Base-by-base conservation (phyloP, 2,329 filamentous ascomycete species). In the Trichoderma guizhouense region DNA sequence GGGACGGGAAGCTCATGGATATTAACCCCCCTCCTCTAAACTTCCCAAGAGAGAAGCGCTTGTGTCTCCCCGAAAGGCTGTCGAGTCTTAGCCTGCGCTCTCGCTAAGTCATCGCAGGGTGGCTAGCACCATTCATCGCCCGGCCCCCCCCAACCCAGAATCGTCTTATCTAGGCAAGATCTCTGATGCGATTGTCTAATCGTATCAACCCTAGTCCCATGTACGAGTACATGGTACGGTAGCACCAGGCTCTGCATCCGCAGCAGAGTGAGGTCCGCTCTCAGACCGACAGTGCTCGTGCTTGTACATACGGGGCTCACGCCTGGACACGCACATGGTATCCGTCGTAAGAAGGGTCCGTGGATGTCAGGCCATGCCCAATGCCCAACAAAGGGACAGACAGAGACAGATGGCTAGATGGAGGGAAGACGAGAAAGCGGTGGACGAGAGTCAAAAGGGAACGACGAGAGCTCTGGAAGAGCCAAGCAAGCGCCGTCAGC, bases 401-500 rank as follows among this genome's bases (percentile, higher is more conserved):
- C 58, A 71, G 53, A 71, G 55, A 51, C 51, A 47, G 34, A 51
- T 12, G 14, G 55, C 34, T 24, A 47, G 34, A 51, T 12, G 26
- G 47, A 55, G 64, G 57, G 47, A 60, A 47, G 57, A 26, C 64
- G 64, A 72, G 71, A 64, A 63, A 69, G 71, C 71, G 71, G 71
- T 72, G 64, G 64, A 60, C 63, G 28, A 65, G 62, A 65, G 53
- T 61, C 65, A 62, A 57, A 43, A 55, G 43, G 69, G 32, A 57
- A 62, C 65, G 34, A 62, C 57, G 5, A 69, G 71, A 64, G 71
- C 71, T 72, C 43, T 65, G 55, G 36, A 30, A 67, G 51, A 63
- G 65, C 71, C 43, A 72, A 69, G 71, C 71, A 68, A 72, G 71
- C 71, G 71, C 71, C 71, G 71, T 72, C 71, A 72, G 71, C 71